A percentile compares a stretch with the other conserved stretches of the same genome.
Conservation (phyloP, 805 yeast genomes). For the Ogataea pignaliae region DNA sequence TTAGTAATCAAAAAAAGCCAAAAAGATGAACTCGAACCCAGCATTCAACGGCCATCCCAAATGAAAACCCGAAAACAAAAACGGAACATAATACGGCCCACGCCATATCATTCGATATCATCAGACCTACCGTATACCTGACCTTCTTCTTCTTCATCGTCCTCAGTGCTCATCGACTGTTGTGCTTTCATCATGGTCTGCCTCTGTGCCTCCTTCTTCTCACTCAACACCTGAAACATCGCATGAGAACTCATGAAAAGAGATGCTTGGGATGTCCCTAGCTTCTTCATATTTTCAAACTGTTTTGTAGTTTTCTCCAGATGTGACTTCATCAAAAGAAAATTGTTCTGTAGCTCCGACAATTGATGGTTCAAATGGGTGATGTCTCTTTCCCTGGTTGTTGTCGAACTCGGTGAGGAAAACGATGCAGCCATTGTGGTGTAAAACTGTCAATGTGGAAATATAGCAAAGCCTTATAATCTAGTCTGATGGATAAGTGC, state of each 20-base stretch:
- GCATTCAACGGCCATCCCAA: too few relatives aligned
- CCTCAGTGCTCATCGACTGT: constrained; percentile 5
- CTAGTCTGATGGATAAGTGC: too few relatives aligned
- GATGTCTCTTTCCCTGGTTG: constrained; percentile 18
- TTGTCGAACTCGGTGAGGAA: constrained; percentile 4
- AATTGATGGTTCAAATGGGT: constrained; percentile 19
- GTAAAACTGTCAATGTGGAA: too few relatives aligned
- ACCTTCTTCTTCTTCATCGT: background rate
- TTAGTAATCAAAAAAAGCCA: too few relatives aligned
- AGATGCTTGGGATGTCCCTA: constrained; percentile 26
- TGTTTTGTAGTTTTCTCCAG: constrained; percentile 22
- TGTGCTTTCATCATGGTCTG: constrained; percentile 11
- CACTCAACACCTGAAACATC: constrained; percentile 25
- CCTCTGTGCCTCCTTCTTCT: constrained; percentile 19
- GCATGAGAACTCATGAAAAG: constrained; percentile 29
- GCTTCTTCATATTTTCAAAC: constrained; percentile 21
- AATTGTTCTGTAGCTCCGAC: constrained; percentile 18
- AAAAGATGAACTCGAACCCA: too few relatives aligned
- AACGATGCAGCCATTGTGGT: too few relatives aligned
- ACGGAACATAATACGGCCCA: too few relatives aligned
- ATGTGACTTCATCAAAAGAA: constrained; percentile 17
- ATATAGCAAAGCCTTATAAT: too few relatives aligned
- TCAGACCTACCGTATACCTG: background rate
- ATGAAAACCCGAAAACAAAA: too few relatives aligned
- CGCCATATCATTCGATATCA: too few relatives aligned